Conservation (phyloP, 768 basidiomycete species). For the Mycena kentingensis region DNA sequence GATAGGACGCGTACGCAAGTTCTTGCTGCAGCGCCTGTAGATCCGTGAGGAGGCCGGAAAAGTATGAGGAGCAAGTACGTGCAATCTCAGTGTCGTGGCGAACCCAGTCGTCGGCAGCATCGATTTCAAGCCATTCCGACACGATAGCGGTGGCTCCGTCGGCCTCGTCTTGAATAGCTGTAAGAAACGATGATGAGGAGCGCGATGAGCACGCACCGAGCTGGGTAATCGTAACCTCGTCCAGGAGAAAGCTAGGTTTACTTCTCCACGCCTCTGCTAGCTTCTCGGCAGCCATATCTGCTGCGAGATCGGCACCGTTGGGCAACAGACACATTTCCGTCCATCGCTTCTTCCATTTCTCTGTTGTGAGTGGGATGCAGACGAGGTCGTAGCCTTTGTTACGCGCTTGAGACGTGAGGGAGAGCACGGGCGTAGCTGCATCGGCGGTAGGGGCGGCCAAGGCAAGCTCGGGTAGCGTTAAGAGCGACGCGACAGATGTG, state of each 20-base stretch:
- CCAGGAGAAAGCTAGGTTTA: constrained; percentile 72
- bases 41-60: constrained; percentile 8
- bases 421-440: constrained; percentile 48
- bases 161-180: constrained; percentile 60
- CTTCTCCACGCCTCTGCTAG: constrained; percentile 87
- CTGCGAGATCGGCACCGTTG: constrained; percentile 42
- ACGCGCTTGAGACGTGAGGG: constrained; percentile 52
- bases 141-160: constrained; percentile 73
- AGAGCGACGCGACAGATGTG: constrained; percentile 39
- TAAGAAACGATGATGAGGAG: constrained; percentile 12
- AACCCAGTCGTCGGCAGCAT: constrained; percentile 90
- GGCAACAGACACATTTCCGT: constrained; percentile 80
- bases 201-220: constrained; percentile 59
- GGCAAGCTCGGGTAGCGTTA: constrained; percentile 46
- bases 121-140: constrained; percentile 95
- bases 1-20: constrained; percentile 88
- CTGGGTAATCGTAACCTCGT: constrained; percentile 87
- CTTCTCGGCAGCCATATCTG: constrained; percentile 48
- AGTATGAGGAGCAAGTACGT: constrained; percentile 35
- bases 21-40: constrained; percentile 89
- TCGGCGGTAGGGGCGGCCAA: constrained; percentile 24
- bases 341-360: constrained; percentile 88
- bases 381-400: constrained; percentile 73
- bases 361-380: constrained; percentile 87
- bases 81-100: constrained; percentile 96